Base-by-base conservation (phyloP, 108 stramenopile species). In the Cyclotella sp. region DNA sequence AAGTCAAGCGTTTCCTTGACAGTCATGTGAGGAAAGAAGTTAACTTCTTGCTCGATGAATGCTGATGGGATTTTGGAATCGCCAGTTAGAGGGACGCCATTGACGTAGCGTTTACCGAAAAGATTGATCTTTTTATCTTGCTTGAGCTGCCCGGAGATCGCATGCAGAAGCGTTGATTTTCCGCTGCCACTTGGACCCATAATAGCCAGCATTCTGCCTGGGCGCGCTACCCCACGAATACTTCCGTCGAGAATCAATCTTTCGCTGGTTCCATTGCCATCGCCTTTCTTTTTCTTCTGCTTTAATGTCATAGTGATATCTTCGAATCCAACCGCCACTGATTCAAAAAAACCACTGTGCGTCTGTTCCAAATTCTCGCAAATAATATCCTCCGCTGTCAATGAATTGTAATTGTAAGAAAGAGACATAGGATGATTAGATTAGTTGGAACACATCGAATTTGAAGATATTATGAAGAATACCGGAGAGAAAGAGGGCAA, bases 11-110 rank as follows among this genome's bases (percentile, higher is more conserved):
- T 92, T 78, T 95, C 93, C 46, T 91, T 89, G 9, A 95, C 93
- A 16, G 93, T 95, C 91, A 95, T 89, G 81, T 95, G 93, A 30
- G 93, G 93, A 55, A 95, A 95, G 73, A 95, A 95, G 29, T 83
- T 87, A 22, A 87, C 85, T 39, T 92, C 90, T 69, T 95, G 91
- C 45, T 91, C 88, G 63, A 95, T 88, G 60, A 92, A 88, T 22
- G 93, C 93, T 16, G 78, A 71, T 26, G 93, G 93, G 16, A 94
- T 65, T 24, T 68, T 77, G 0, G 88, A 84, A 73, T 94, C 90
- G 0, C 89, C 90, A 0, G 90, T 76, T 8, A 94, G 45, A 8
- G 65, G 65, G 27, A 83, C 61, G 22, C 83, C 85, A 76, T 94
- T 91, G 55, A 94, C 69, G 54, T 89, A 92, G 28, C 93, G 88